These are phyloP conservation scores for Glycyrrhiza uralensis DNA, from an alignment of 306 rosid species.

Conservation along the genomic window DNA sequence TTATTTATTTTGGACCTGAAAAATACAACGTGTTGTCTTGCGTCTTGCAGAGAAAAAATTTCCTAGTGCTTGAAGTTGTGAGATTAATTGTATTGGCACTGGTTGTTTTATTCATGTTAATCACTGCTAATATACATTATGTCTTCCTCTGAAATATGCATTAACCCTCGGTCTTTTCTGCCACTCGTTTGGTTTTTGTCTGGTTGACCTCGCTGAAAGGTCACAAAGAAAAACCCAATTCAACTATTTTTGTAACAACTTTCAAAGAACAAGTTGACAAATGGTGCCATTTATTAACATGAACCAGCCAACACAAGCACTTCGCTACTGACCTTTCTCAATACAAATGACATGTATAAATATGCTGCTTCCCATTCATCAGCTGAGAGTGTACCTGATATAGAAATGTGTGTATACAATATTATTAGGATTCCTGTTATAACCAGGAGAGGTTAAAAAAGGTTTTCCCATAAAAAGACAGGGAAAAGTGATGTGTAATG, in stretches of 20 bases:
- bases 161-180: constrained; percentile 58
- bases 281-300: background rate
- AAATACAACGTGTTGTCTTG: background rate
- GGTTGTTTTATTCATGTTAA: background rate
- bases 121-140: constrained; percentile 38
- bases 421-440: background rate
- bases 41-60: background rate
- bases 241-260: background rate
- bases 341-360: constrained; percentile 41
- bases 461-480: background rate
- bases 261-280: background rate
- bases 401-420: background rate
- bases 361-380: constrained; percentile 47
- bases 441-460: background rate
- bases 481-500: background rate
- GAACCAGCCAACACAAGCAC: background rate
- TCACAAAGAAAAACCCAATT: background rate
- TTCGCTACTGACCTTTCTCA: constrained; percentile 37
- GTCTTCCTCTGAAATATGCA: constrained; percentile 72
- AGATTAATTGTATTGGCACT: background rate
- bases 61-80: background rate
- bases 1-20: constrained; percentile 3
- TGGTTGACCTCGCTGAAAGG: constrained; percentile 72
- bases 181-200: constrained; percentile 41
- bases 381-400: constrained; percentile 36